phyloP scores from a whole-genome alignment of 2,329 filamentous ascomycete genomes.

The Huntiella moniliformis region DNA sequence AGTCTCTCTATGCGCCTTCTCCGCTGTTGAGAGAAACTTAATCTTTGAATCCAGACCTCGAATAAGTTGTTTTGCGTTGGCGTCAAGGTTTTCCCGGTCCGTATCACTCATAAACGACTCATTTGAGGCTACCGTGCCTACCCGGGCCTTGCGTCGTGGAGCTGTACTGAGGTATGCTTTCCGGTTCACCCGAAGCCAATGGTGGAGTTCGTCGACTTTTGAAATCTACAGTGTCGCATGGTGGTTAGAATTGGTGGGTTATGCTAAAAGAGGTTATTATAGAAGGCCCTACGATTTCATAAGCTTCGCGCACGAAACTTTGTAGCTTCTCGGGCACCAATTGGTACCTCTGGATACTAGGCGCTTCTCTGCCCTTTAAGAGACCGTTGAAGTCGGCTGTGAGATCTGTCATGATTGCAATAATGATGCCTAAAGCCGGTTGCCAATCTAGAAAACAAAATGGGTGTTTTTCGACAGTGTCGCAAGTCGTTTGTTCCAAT shows the following conservation, averaged over 20 bases:
- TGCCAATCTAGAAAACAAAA: too few species aligned
- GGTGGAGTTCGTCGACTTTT: slow-evolving; percentile 63
- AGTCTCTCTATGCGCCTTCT: slow-evolving; percentile 63
- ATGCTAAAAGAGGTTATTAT: background rate
- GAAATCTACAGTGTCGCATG: slow-evolving; percentile 37
- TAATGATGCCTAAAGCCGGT: background rate
- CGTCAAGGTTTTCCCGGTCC: slow-evolving; percentile 73
- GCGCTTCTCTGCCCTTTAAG: slow-evolving; percentile 39
- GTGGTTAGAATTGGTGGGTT: background rate
- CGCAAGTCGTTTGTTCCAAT: background rate
- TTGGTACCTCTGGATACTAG: slow-evolving; percentile 23
- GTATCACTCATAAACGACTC: slow-evolving; percentile 45
- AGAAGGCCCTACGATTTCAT: slow-evolving; percentile 53
- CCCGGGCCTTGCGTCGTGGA: slow-evolving; percentile 54
- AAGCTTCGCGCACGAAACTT: slow-evolving; percentile 83
- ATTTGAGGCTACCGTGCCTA: slow-evolving; percentile 23
- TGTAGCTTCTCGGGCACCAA: slow-evolving; percentile 42
- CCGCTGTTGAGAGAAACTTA: slow-evolving; percentile 59
- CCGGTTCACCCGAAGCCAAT: slow-evolving; percentile 65
- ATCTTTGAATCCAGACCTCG: slow-evolving; percentile 73
- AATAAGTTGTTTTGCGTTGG: slow-evolving; percentile 67
- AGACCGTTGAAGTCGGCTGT: slow-evolving; percentile 51
- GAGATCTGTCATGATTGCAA: slow-evolving; percentile 35
- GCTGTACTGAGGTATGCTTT: slow-evolving; percentile 80
- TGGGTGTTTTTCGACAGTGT: background rate